Evolutionary conservation across 805 yeast species (phyloP).

Genomic region (Dipodascopsis tothii): DNA sequence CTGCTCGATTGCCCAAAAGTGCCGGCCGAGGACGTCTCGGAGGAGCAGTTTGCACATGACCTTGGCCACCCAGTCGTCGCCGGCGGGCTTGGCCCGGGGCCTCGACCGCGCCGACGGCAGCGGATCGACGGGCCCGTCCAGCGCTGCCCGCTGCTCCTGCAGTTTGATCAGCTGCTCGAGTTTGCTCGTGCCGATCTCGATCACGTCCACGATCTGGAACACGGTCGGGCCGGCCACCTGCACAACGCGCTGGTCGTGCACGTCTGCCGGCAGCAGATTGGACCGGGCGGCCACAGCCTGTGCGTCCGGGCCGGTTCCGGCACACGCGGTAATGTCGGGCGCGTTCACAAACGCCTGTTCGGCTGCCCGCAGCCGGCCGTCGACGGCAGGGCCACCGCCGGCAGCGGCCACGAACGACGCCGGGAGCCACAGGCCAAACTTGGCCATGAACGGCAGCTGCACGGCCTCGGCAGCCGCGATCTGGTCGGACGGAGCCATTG

Average conservation of each 20-base stretch:
- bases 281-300: background rate
- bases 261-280: background rate
- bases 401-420: background rate
- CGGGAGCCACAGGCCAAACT: background rate
- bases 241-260: background rate
- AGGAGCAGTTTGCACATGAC: conserved; percentile 14
- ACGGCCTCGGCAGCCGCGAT: too few relatives aligned
- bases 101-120: background rate
- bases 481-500: too few relatives aligned
- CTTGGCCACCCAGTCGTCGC: conserved; percentile 8
- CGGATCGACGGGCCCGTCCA: background rate
- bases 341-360: background rate
- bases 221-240: conserved; percentile 7
- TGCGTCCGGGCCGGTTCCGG: conserved; percentile 6
- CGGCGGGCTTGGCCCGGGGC: background rate
- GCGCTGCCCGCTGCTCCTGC: background rate
- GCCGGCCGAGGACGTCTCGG: conserved; percentile 16
- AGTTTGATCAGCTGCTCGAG: conserved; percentile 7
- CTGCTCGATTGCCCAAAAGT: conserved; percentile 14
- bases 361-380: background rate
- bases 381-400: background rate
- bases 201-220: conserved; percentile 16
- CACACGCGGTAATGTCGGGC: conserved; percentile 14
- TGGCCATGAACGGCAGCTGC: background rate
- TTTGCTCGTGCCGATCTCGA: conserved; percentile 14